Base-by-base conservation (phyloP, 192 early-diverging fungal genomes). In the Linnemannia hyalina region DNA sequence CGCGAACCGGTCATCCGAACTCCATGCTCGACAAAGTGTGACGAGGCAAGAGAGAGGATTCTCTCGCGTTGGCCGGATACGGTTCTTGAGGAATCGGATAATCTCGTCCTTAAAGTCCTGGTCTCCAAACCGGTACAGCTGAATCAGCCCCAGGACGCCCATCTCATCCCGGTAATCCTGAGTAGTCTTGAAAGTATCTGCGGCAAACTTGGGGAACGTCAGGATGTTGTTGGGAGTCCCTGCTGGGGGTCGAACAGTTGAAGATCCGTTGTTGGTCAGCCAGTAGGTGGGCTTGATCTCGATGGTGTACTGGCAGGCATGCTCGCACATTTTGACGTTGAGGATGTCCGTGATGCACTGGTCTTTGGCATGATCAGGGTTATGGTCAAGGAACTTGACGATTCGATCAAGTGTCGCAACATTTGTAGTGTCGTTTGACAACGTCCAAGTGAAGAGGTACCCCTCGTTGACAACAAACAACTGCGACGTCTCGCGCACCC, bases 41-140 rank as follows among this genome's bases (percentile, higher is more conserved):
- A 49, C 71, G 15, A 73, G 40, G n/a, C 71, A 73, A 13, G 71
- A 73, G 26, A 73, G 5, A 0, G 40, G 26, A 16, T 46, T 41
- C n/a, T 73, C 71, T 4, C 44, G 71, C 11, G 71, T 29, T 22
- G 26, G 71, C 7, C 71, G 46, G 13, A 73, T 46, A 15, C 40
- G 42, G 13, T 41, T 29, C 44, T 73, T 73, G 13, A 73, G 71
- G n/a, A 46, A 73, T 29, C 42, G 71, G 46, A 73, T 73, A 41
- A 73, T 15, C 8, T 73, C 40, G 26, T 29, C 41, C 26, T 49
- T 73, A 23, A 42, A 46, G 46, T 29, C 42, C 20, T 22, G 15
- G 26, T 73, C 71, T 0, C 71, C 40, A 41, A 29, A 41, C 18
- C 5, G 26, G 71, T 73, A 73, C 71, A 73, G 18, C 22, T 41